Evolutionary conservation across 1,284 basidiomycete genomes (phyloP), one percentile per base, ranked within the genome.

Genomic region (Apiotrichum sp.): DNA sequence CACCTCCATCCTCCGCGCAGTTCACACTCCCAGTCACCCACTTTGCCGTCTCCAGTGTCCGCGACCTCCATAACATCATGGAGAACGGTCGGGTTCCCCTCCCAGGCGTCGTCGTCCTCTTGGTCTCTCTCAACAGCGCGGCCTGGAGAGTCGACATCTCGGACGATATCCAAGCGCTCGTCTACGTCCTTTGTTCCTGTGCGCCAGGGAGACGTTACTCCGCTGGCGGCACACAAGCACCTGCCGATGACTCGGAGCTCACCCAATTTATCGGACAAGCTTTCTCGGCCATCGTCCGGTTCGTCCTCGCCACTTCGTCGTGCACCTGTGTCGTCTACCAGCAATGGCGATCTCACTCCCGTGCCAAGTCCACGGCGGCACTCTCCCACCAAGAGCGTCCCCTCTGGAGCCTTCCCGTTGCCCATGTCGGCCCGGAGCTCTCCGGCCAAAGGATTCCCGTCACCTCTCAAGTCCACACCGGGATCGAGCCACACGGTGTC

Each of bases 21-120:
- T 8, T 58, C 59, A 8, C 56, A 38, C 2, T 55, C 56, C 8
- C 56, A 55, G n/a, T 53, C 59, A 1, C 56, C 46, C 2, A 48
- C 47, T 7, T 46, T 56, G 29, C 50, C 52, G 5, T 50, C 53
- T 3, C 53, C 53, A n/a, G 43, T 50, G 13, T n/a, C 40, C 8
- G 8, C 47, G 29, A 40, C 4, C 45, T 8, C 32, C 13, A 22
- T 22, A 22, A 22, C 22, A 22, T n/a, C 46, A 3, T 39, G 22
- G 36, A 39, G 38, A 44, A 34, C 36, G 14, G 10, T 48, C 35
- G 47, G 47, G 7, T 48, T 48, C 10, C 47, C 47, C 16, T 48
- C 47, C 8, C 22, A 22, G 22, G 22, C 22, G 22, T 10, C 52
- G 7, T 38, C 8, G 29, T 35, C 45, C 44, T 43, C 38, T 39